These are phyloP conservation scores for Serendipita sp. DNA, from an alignment of 1,284 basidiomycete genomes.

Conservation along the genomic window DNA sequence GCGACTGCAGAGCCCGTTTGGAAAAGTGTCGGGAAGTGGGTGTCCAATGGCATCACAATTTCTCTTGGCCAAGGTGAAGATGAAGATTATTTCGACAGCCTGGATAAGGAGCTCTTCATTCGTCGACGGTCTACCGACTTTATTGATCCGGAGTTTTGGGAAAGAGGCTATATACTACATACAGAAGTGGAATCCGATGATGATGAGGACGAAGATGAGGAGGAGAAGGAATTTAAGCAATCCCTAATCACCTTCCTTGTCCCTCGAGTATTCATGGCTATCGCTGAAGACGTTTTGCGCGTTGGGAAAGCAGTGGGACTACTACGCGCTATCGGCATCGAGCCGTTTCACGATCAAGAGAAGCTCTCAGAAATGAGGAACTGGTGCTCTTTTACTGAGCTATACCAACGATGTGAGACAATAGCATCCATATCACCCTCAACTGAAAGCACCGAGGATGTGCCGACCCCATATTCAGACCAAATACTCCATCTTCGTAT, in stretches of 20 bases:
- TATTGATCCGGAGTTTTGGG: constrained; percentile 68
- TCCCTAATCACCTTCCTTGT: constrained; percentile 24
- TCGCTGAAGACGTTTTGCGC: constrained; percentile 44
- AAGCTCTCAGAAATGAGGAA: not conserved
- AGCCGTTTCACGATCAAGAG: not conserved
- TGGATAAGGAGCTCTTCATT: constrained; percentile 66
- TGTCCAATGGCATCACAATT: constrained; percentile 55
- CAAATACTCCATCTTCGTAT: constrained; percentile 7
- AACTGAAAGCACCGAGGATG: no score
- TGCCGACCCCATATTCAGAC: constrained; percentile 7
- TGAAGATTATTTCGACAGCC: constrained; percentile 22
- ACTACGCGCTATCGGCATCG: constrained; percentile 32
- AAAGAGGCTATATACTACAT: constrained; percentile 50
- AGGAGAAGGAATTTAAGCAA: constrained; percentile 15
- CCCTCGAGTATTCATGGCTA: constrained; percentile 45
- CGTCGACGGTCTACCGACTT: constrained; percentile 44
- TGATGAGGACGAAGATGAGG: constrained; percentile 21
- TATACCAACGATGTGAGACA: no score
- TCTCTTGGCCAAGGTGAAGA: constrained; percentile 22
- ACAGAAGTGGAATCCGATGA: constrained; percentile 23
- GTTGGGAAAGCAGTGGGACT: constrained; percentile 72
- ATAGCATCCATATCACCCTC: no score
- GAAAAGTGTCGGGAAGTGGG: constrained; percentile 58
- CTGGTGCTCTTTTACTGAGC: not conserved
- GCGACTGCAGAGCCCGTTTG: constrained; percentile 56